Evolutionary conservation across 139 green algal genomes (phyloP), one percentile per base, ranked within the genome.

Genomic region (Micractinium conductrix): DNA sequence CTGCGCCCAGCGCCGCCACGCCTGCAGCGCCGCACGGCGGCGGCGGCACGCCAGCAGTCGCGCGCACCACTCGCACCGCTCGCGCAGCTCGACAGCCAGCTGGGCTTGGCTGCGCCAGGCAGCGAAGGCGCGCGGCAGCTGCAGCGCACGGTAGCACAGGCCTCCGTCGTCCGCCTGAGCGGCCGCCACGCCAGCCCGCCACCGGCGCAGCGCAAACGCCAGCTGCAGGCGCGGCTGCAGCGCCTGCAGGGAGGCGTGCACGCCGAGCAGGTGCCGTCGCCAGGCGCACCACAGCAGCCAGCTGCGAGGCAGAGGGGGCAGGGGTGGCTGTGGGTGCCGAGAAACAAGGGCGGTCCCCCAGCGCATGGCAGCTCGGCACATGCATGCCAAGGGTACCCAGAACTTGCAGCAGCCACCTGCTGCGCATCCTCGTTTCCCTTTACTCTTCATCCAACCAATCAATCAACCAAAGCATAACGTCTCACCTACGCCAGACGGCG

Each of bases 71-170:
- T 84, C 78, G 17, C 33, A 43, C 62, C 9, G 22, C 21, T 35
- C 21, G 26, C n/a, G n/a, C n/a, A 84, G 43, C 42, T 65, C 19
- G 22, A 33, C 17, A 30, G 16, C 28, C 0, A 2, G 30, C 21
- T 21, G 21, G 1, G 79, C 44, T 10, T 50, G 65, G 5, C 37
- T 21, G 7, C n/a, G n/a, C 79, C 79, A 84, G 21, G 79, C 33
- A 0, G 28, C 38, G 58, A 78, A 78, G 0, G n/a, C 16, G 4
- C 80, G 65, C 1, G 80, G 80, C 35, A 85, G 80, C 48, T 85
- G 80, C 80, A 85, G 28, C 9, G 80, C 67, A 7, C 80, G n/a
- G 68, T 85, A 38, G 68, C 69, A 85, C 33, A 78, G 22, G 45
- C 37, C 35, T 3, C 21, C 68, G 14, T 74, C 80, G 9, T 58